phyloP scores from a whole-genome alignment of 2,329 filamentous ascomycete species.

The Colletotrichum nymphaeae region DNA sequence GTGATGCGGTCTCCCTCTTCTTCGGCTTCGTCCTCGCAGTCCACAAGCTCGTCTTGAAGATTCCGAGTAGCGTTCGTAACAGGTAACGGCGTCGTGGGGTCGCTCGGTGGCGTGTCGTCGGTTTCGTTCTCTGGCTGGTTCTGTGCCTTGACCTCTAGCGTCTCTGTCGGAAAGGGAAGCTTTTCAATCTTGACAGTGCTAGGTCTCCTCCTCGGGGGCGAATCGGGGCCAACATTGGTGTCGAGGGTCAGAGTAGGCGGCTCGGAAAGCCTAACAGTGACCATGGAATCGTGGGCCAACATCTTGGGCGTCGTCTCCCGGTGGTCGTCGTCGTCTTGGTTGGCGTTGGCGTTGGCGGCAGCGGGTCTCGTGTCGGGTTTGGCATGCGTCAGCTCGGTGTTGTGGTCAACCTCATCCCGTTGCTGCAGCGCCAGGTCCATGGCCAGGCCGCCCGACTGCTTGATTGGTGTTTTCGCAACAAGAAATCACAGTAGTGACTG shows the following conservation, averaged over 20 bases:
- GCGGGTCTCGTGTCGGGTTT: conserved; percentile 31
- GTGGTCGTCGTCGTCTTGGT: conserved; percentile 7
- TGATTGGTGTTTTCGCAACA: conserved; percentile 18
- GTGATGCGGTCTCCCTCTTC: conserved; percentile 1
- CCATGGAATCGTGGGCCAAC: conserved; percentile 74
- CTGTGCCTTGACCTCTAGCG: not conserved
- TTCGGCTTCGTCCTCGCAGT: conserved; percentile 40
- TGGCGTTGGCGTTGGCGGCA: not conserved
- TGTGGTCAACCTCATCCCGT: conserved; percentile 31
- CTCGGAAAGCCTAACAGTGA: conserved; percentile 80
- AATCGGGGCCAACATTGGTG: conserved; percentile 48
- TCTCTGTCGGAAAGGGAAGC: conserved; percentile 8
- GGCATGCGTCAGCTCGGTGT: conserved; percentile 32
- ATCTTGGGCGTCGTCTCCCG: conserved; percentile 35
- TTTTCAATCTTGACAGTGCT: conserved; percentile 36
- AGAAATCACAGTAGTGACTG: conserved; percentile 12
- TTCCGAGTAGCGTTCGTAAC: conserved; percentile 42
- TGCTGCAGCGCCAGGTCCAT: conserved; percentile 35
- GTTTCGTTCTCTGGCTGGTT: conserved; percentile 26
- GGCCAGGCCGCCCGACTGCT: conserved; percentile 21
- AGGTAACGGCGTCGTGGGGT: conserved; percentile 43
- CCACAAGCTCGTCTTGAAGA: conserved; percentile 50
- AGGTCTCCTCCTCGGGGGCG: conserved; percentile 28
- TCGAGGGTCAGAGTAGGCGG: conserved; percentile 64
- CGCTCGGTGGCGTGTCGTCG: conserved; percentile 35